phyloP scores from a whole-genome alignment of 192 early-diverging fungal genomes.

The Umbelopsis sp. region DNA sequence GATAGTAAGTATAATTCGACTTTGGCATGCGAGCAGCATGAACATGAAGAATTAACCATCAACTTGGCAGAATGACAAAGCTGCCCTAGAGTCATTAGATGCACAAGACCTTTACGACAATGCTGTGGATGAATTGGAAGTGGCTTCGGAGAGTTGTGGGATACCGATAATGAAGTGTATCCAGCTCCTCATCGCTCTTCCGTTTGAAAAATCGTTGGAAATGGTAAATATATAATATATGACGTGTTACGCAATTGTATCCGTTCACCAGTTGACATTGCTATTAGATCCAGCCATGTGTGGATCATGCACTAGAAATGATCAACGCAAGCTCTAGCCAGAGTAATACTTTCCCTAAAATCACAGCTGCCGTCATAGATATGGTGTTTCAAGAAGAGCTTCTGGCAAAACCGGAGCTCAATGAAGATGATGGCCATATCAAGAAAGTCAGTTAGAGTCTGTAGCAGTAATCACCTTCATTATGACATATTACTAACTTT shows the following conservation, averaged over 20 bases:
- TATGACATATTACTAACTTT: background rate
- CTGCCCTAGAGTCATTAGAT: background rate
- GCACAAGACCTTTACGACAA: constrained; percentile 16
- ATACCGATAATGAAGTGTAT: constrained; percentile 30
- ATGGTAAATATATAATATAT: background rate
- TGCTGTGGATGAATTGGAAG: constrained; percentile 34
- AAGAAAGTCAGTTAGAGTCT: constrained; percentile 25
- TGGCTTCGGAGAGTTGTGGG: constrained; percentile 25
- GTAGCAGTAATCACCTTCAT: background rate
- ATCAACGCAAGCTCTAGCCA: constrained; percentile 25
- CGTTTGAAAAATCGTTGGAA: constrained; percentile 28
- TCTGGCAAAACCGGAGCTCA: constrained; percentile 19
- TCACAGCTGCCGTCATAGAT: constrained; percentile 25
- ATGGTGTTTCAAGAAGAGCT: constrained; percentile 30
- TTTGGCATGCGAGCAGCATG: background rate
- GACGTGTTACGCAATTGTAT: background rate
- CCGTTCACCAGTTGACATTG: background rate
- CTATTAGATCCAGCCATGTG: constrained; percentile 20
- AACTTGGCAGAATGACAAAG: background rate
- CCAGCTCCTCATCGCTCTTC: constrained; percentile 14
- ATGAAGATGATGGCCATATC: constrained; percentile 33
- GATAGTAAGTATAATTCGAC: background rate
- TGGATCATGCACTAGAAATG: constrained; percentile 28
- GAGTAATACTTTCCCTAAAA: constrained; percentile 28
- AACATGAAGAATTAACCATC: background rate